Evolutionary conservation across 495 filamentous ascomycete species (phyloP), one percentile per base, ranked within the genome.

Genomic region (Xylaria palmicola): DNA sequence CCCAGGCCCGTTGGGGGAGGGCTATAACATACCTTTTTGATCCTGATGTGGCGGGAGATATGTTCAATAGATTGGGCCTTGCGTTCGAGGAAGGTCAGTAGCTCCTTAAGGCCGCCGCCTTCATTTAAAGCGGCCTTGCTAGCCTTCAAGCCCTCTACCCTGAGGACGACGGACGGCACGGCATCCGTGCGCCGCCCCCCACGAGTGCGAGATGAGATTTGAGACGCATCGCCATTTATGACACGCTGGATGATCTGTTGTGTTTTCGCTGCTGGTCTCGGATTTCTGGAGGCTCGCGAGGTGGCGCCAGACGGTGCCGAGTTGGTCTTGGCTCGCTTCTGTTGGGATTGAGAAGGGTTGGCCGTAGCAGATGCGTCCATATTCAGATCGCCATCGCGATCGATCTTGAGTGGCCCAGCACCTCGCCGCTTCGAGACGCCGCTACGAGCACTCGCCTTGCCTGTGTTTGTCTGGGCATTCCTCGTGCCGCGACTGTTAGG

Each of bases 311-410:
- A 73, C 64, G 61, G 19, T 58, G 57, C 45, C 50, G 44, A 24
- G 43, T 40, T 41, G 24, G 56, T 57, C 1, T 64, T 61, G 32
- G 53, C 4, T 15, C 60, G 68, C 58, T 60, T 70, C 24, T 59
- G 40, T 63, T 74, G 59, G 20, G 62, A 61, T 59, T 64, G 30
- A 53, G 65, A 72, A 29, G 80, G 78, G 37, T 59, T 64, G 26
- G 70, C 68, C 19, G 69, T 68, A 30, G 69, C 69, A 20, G 76
- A 72, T 47, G 72, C 76, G 71, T 86, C 89, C 91, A 94, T 96
- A 32, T 86, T 82, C 39, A 94, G 78, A 74, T 95, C 91, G 13
- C 91, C 91, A 80, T 95, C 91, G 65, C 83, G 84, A 69, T 95
- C 91, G 56, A 84, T 78, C 49, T 83, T 81, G 6, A 74, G 72